Evolutionary conservation across 1,284 basidiomycete genomes (phyloP), one percentile per base, ranked within the genome.

Genomic region (Ceratobasidium sp.): DNA sequence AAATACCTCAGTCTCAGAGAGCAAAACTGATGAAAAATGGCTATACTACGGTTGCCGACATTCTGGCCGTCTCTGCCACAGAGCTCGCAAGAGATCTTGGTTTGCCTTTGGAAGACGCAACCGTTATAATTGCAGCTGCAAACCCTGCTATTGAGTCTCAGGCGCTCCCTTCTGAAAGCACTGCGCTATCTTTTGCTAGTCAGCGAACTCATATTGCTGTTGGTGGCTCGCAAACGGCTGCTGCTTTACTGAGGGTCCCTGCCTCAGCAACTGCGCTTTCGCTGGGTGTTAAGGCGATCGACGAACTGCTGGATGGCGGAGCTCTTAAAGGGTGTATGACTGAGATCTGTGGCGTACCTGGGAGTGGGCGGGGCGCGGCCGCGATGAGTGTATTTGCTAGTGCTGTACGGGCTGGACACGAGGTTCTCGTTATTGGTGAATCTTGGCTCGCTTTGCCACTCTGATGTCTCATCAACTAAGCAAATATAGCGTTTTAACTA

Each of bases 211-310:
- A 75, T 20, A 65, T 75, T 48, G 48, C 62, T 26, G 66, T 75
- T n/a, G 40, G 48, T 54, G 73, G 73, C 48, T 75, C 73, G n/a
- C 73, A 75, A 46, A 75, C 73, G 5, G 73, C 73, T 46, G 73
- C 73, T n/a, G 62, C 62, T 20, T 46, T 75, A n/a, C 50, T 75
- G 15, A 65, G 50, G 40, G 73, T 75, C 56, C 73, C 73, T 20
- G 50, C 73, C 13, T 75, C 73, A 15, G 73, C 73, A 9, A 75
- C 73, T 52, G 73, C 73, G 3, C 73, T 75, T 56, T 75, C 73
- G 15, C 23, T 66, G 26, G 73, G 73, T 2, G 62, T 26, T 3
- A 75, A 56, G 40, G 62, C 73, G 17, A 66, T 75, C 15, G 73
- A 75, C 38, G 62, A 75, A 9, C n/a, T 75, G 28, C 73, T 75